Percentiles rank a stretch among this genome's conserved stretches.
These are phyloP conservation scores for Hondaea fermentalgiana DNA, from an alignment of 108 stramenopile genomes.

Conservation along the genomic window DNA sequence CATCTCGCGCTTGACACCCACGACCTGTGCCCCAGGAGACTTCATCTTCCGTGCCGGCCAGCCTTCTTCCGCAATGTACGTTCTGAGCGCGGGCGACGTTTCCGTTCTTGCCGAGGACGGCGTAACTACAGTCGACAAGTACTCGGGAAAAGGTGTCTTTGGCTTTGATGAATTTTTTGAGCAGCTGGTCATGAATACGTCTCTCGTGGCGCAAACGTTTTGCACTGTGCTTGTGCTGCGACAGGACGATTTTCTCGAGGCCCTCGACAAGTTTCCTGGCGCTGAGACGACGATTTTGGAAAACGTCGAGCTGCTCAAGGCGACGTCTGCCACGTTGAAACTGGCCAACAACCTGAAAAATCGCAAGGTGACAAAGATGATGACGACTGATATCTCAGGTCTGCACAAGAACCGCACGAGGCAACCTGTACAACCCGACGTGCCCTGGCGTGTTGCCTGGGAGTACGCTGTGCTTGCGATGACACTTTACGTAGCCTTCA, in stretches of 20 bases:
- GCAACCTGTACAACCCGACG: neutral
- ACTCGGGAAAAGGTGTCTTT: neutral
- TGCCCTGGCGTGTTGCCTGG: neutral
- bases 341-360: conserved; percentile 6
- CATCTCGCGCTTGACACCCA: neutral
- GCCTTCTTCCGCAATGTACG: neutral
- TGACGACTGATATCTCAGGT: neutral
- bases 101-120: neutral
- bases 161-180: conserved; percentile 11
- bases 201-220: neutral
- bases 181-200: neutral
- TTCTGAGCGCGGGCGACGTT: neutral
- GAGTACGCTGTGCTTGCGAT: neutral
- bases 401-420: neutral
- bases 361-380: conserved; percentile 3
- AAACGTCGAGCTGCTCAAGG: neutral
- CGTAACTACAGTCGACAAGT: neutral
- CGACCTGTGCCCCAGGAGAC: neutral
- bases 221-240: neutral
- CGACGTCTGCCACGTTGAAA: neutral
- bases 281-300: neutral
- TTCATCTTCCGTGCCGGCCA: neutral
- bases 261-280: neutral
- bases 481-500: neutral
- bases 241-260: neutral